phyloP scores from a whole-genome alignment of 1,139 yeast species.

The Nematodospora anomalae region DNA sequence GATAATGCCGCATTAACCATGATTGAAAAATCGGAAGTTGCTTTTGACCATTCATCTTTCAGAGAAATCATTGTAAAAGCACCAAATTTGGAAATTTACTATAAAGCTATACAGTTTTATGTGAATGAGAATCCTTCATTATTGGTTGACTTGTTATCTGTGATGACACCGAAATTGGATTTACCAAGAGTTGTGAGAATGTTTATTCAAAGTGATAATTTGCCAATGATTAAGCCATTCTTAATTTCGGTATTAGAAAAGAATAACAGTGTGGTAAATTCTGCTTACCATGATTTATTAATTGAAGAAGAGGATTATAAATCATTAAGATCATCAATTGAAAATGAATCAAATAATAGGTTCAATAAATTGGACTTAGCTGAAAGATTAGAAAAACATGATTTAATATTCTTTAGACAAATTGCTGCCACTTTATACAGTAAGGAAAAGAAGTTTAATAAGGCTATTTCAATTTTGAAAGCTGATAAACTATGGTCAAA shows the following conservation, averaged over 20 bases:
- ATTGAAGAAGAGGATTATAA: slow-evolving; percentile 97
- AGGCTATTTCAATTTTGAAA: slow-evolving; percentile 85
- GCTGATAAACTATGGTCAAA: slow-evolving; percentile 94
- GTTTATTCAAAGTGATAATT: slow-evolving; percentile 92
- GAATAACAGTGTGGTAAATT: slow-evolving; percentile 88
- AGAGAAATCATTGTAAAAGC: slow-evolving; percentile 94
- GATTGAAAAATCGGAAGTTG: slow-evolving; percentile 92
- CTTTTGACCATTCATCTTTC: slow-evolving; percentile 91
- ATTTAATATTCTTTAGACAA: slow-evolving; percentile 88
- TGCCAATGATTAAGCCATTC: slow-evolving; percentile 95
- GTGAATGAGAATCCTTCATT: slow-evolving; percentile 89
- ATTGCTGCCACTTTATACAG: slow-evolving; percentile 93
- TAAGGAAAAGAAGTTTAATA: slow-evolving; percentile 90
- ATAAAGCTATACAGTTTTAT: slow-evolving; percentile 95
- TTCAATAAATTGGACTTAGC: slow-evolving; percentile 93
- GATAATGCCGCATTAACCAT: slow-evolving; percentile 98
- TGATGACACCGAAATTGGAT: slow-evolving; percentile 87
- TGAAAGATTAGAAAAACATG: slow-evolving; percentile 88
- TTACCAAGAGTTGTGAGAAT: slow-evolving; percentile 93
- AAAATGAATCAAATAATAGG: slow-evolving; percentile 74
- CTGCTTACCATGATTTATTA: slow-evolving; percentile 91
- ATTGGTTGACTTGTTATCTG: slow-evolving; percentile 82
- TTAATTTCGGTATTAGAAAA: slow-evolving; percentile 86
- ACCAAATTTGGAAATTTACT: slow-evolving; percentile 92
- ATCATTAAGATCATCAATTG: slow-evolving; percentile 83